A percentile compares a stretch with the other conserved stretches of the same genome.
Conservation (phyloP, 2,329 filamentous ascomycete species). For the Blumeria hordei region DNA sequence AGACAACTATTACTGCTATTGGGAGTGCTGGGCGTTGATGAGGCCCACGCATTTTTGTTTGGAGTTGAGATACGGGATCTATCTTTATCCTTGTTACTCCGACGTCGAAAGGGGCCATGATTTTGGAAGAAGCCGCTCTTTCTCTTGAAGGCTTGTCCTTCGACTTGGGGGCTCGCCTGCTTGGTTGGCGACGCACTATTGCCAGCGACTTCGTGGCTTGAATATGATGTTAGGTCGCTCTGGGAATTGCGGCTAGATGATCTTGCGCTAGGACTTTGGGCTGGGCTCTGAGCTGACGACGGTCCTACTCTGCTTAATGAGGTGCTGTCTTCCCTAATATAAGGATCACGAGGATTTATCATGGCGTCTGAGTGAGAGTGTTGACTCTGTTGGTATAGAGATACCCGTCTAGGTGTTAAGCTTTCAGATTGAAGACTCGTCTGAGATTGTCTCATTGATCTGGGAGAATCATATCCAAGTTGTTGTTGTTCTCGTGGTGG, state of each 20-base stretch:
- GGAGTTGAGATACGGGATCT: constrained; percentile 16
- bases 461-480: neutral
- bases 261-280: constrained; percentile 35
- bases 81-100: constrained; percentile 64
- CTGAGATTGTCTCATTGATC: neutral
- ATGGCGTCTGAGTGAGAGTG: constrained; percentile 29
- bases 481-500: constrained; percentile 6
- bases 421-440: neutral
- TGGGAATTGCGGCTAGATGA: constrained; percentile 70
- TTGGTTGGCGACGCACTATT: constrained; percentile 54
- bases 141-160: constrained; percentile 43
- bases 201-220: constrained; percentile 58
- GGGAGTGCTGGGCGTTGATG: constrained; percentile 8
- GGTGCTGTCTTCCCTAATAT: constrained; percentile 88
- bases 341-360: constrained; percentile 69
- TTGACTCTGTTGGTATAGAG: constrained; percentile 15
- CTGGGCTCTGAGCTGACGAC: constrained; percentile 44
- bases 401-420: neutral
- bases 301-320: constrained; percentile 73
- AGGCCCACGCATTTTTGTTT: constrained; percentile 35
- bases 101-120: constrained; percentile 75
- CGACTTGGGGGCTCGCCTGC: constrained; percentile 24
- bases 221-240: constrained; percentile 77
- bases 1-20: constrained; percentile 16
- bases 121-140: constrained; percentile 79